Percentiles rank a stretch among this genome's conserved stretches.
Conservation (phyloP, 805 yeast species). For the Metschnikowia koreensis region DNA sequence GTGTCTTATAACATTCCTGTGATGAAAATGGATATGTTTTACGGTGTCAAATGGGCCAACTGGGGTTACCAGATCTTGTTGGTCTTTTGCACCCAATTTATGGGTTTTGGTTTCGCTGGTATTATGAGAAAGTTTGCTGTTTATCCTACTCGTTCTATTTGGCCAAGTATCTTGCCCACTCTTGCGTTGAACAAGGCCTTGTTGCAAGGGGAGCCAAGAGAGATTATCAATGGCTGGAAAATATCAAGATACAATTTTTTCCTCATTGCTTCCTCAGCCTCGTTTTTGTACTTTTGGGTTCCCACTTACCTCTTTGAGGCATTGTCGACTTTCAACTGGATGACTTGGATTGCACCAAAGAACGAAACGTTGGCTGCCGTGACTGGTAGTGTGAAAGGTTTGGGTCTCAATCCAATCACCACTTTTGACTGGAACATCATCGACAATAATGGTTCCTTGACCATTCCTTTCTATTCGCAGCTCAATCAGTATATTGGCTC, state of each 20-base stretch:
- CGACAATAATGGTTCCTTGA: slow-evolving; percentile 53
- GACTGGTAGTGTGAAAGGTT: slow-evolving; percentile 60
- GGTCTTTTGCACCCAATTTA: slow-evolving; percentile 54
- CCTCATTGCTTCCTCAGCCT: background rate
- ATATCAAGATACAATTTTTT: slow-evolving; percentile 23
- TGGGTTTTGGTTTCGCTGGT: slow-evolving; percentile 71
- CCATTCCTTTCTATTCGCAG: slow-evolving; percentile 30
- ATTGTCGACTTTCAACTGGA: slow-evolving; percentile 58
- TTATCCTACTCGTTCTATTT: slow-evolving; percentile 60
- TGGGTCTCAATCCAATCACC: slow-evolving; percentile 61
- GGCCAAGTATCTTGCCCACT: slow-evolving; percentile 68
- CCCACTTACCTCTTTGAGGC: slow-evolving; percentile 51
- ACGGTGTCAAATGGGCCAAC: slow-evolving; percentile 39
- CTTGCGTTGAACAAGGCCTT: slow-evolving; percentile 53
- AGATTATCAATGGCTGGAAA: slow-evolving; percentile 61
- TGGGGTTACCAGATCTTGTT: slow-evolving; percentile 53
- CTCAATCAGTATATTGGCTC: slow-evolving; percentile 25
- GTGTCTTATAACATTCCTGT: slow-evolving; percentile 41
- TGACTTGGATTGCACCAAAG: slow-evolving; percentile 63
- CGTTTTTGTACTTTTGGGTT: slow-evolving; percentile 9
- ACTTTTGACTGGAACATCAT: slow-evolving; percentile 72
- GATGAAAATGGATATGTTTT: slow-evolving; percentile 42
- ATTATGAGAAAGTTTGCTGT: slow-evolving; percentile 56
- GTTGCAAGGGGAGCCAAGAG: slow-evolving; percentile 50
- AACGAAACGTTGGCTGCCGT: slow-evolving; percentile 58